A percentile compares a stretch with the other conserved stretches of the same genome.
Conservation (phyloP, 2,329 filamentous ascomycete species). For the Ceratocystis huliohia region DNA sequence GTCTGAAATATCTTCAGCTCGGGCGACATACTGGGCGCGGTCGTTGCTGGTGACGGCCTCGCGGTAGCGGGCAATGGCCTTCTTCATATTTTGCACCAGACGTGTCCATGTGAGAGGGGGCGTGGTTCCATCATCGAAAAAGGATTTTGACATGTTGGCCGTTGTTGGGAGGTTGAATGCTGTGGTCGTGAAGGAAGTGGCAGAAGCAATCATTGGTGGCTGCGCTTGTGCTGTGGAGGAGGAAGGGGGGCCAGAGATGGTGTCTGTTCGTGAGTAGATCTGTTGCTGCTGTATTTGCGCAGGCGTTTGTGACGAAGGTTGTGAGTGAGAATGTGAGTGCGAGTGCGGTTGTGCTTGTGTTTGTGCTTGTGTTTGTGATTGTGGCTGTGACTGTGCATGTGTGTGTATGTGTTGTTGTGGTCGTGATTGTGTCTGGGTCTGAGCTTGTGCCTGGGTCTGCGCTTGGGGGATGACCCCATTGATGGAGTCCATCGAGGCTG, state of each 20-base stretch:
- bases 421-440: constrained; percentile 30
- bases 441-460: not conserved
- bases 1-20: constrained; percentile 96
- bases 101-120: constrained; percentile 77
- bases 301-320: not conserved
- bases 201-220: constrained; percentile 43
- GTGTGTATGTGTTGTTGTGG: not conserved
- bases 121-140: constrained; percentile 78
- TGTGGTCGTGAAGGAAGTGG: constrained; percentile 49
- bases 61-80: constrained; percentile 77
- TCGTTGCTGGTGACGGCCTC: constrained; percentile 74
- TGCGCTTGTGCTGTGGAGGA: constrained; percentile 27
- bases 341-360: not conserved
- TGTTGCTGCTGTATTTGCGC: not conserved
- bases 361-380: not conserved
- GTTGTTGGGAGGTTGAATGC: constrained; percentile 46
- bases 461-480: constrained; percentile 51
- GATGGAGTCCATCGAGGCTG: constrained; percentile 84
- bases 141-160: constrained; percentile 59
- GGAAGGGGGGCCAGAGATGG: constrained; percentile 36
- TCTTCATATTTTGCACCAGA: constrained; percentile 84
- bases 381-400: not conserved
- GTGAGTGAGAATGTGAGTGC: not conserved
- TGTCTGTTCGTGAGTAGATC: constrained; percentile 38
- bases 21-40: constrained; percentile 79